Evolutionary conservation across 441 rosid species (phyloP), one percentile per base, ranked within the genome.

Genomic region (Gossypium gossypioides): DNA sequence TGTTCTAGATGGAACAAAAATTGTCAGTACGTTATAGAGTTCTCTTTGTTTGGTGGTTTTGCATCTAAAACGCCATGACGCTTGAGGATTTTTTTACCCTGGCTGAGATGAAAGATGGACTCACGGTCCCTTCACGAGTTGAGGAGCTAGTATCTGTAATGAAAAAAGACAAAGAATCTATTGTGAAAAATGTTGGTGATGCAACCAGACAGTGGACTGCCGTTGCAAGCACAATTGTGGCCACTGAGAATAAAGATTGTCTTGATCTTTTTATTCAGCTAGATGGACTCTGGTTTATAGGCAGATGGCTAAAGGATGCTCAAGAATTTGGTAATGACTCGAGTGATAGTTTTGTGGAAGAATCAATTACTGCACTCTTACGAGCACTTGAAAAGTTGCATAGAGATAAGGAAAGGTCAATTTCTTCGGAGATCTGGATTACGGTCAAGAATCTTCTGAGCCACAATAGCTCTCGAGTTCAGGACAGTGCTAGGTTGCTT

Each of bases 21-120:
- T 59, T 61, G 57, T 73, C 71, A 37, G 70, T 74, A 29, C 76
- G 58, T 63, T 46, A 16, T 68, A 77, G 69, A 69, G 72, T 79
- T 76, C 59, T 71, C 69, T 76, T 61, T 76, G 54, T 77, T 80
- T 74, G 77, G 89, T 80, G 78, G 83, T 80, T 34, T 83, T 69
- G 29, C 79, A 78, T 84, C 74, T 91, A 81, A 85, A 83, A 81
- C 83, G 79, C 68, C 42, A 96, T 96, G 99, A 85, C 88, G 7
- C 92, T 93, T 3, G 98, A 96, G 79, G 99, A 93, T 88, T 90
- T 96, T 80, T 96, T 93, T 80, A 89, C 96, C 68, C 77, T 90
- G 51, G 78, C 91, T 12, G 98, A 96, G 87, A 87, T 91, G 87
- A 96, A 87, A 75, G 97, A 96, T 88, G 99, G 99, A 78, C 89